Percentiles rank a stretch among this genome's conserved stretches.
phyloP scores from a whole-genome alignment of 2,329 filamentous ascomycete species.

The Didymella keratinophila region DNA sequence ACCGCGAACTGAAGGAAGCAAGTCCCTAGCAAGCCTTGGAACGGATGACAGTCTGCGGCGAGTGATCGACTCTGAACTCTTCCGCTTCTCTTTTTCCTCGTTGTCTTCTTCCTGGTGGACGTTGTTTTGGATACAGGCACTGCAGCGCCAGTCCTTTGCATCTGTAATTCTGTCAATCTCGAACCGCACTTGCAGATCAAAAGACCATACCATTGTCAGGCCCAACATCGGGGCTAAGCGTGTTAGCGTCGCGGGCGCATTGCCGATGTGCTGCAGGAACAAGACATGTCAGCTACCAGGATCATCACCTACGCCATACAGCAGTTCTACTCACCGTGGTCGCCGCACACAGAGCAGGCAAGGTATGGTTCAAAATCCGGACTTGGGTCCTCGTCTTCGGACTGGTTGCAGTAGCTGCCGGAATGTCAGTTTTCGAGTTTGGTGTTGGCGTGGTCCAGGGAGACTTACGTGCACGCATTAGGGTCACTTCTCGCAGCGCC shows the following conservation, averaged over 20 bases:
- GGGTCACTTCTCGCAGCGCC: conserved; percentile 62
- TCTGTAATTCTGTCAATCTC: conserved; percentile 52
- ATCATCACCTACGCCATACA: conserved; percentile 33
- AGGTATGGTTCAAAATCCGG: conserved; percentile 84
- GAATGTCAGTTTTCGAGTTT: conserved; percentile 26
- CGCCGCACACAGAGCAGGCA: conserved; percentile 77
- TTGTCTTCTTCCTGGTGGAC: conserved; percentile 28
- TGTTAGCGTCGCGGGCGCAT: conserved; percentile 79
- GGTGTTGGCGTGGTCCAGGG: conserved; percentile 15
- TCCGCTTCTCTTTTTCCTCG: conserved; percentile 8
- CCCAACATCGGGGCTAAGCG: conserved; percentile 66
- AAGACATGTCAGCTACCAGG: conserved; percentile 57
- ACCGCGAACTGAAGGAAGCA: conserved; percentile 73
- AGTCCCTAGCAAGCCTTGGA: conserved; percentile 73
- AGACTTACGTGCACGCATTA: conserved; percentile 70
- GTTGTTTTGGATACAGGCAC: conserved; percentile 62
- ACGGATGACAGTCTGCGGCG: conserved; percentile 65
- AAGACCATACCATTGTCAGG: conserved; percentile 68
- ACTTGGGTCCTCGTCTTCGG: conserved; percentile 82
- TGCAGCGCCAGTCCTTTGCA: conserved; percentile 68
- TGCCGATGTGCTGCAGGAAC: conserved; percentile 80
- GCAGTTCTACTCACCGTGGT: conserved; percentile 72
- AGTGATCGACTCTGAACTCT: conserved; percentile 45
- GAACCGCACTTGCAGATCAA: conserved; percentile 18
- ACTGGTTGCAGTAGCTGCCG: conserved; percentile 78